These are phyloP conservation scores for Cladophialophora chaetospira DNA, from an alignment of 2,329 filamentous ascomycete species.

Conservation along the genomic window DNA sequence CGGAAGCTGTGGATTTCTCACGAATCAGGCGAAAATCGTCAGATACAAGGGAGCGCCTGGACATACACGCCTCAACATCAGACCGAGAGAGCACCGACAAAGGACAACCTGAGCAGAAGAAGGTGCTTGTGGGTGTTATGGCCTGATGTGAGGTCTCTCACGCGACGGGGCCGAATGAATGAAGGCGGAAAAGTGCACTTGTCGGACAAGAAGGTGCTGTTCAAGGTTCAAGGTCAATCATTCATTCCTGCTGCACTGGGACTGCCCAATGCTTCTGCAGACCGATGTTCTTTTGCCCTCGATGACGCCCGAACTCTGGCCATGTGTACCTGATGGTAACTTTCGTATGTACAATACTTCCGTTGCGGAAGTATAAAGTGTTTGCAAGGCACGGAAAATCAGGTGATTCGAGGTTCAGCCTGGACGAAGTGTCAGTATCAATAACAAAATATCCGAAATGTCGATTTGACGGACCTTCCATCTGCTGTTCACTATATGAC, in stretches of 20 bases:
- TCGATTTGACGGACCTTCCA: constrained; percentile 57
- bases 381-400: constrained; percentile 11
- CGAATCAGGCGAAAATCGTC: too few species aligned
- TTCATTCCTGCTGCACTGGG: not conserved
- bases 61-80: too few species aligned
- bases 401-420: constrained; percentile 32
- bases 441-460: not conserved
- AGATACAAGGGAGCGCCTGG: too few species aligned
- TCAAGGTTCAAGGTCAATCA: not conserved
- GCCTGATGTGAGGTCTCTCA: too few species aligned
- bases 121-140: too few species aligned
- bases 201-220: not conserved
- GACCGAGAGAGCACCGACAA: too few species aligned
- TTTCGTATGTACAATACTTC: constrained; percentile 18
- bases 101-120: too few species aligned
- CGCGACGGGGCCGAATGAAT: too few species aligned
- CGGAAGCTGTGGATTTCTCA: too few species aligned
- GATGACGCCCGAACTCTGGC: not conserved
- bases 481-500: constrained; percentile 58
- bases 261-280: not conserved
- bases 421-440: constrained; percentile 15
- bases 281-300: not conserved
- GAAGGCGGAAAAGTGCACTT: too few species aligned
- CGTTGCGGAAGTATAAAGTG: not conserved
- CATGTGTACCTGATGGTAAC: not conserved